Evolutionary conservation across 1,284 basidiomycete species (phyloP), one percentile per base, ranked within the genome.

Genomic region (Boletus mariae): DNA sequence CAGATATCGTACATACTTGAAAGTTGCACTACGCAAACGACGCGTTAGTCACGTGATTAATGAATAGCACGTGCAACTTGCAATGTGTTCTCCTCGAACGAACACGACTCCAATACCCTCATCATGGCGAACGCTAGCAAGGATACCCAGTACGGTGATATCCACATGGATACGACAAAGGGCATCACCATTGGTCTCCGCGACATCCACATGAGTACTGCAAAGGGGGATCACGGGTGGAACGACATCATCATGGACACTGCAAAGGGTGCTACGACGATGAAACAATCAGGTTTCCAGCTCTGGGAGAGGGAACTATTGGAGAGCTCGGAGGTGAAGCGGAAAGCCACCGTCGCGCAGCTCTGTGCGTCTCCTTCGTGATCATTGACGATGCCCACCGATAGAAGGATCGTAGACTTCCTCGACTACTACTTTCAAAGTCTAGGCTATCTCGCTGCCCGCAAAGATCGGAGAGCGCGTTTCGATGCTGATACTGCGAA

Each of bases 261-360:
- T 3, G 65, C 75, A 38, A 80, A 75, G 42, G 70, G 75, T 7
- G 78, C 74, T 25, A 75, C 79, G 0, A 85, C 84, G 2, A 52
- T 83, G 45, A 82, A 79, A 58, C 73, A 75, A 40, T 72, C 72
- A 4, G 80, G 75, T 3, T 78, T 90, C 52, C 80, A 86, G 68
- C 71, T 84, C 51, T 96, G 91, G 91, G 94, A 96, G 75, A 82
- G 80, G 55, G 87, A 92, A 63, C 75, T 95, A 34, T 66, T 96
- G 44, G 85, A 90, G 31, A 92, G 83, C 57, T 70, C 85, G 13
- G 95, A 98, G 69, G 87, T 97, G 52, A 91, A 84, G 68, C 82
- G 94, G 51, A 97, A 97, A 71, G 90, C 94, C 2, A 97, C 94
- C 5, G 92, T 98, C 11, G 94, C 94, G 25, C 95, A 98, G 67